A percentile compares a stretch with the other conserved stretches of the same genome.
Evolutionary conservation across 1,139 yeast species (phyloP).

Genomic region (Yamadazyma jaroonii): DNA sequence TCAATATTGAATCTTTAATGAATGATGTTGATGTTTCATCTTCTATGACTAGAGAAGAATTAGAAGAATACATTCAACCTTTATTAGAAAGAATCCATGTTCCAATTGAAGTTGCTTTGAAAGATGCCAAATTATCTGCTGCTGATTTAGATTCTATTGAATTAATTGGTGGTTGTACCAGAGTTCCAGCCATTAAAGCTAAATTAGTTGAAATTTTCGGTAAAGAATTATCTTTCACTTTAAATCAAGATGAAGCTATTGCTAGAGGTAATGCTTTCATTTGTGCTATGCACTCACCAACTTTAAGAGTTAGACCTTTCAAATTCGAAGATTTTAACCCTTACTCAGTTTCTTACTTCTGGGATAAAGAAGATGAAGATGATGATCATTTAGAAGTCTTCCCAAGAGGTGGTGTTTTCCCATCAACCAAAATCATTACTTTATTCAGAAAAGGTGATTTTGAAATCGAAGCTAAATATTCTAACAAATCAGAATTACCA

Average conservation of each 20-base stretch:
- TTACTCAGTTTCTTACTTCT: constrained; percentile 87
- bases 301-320: constrained; percentile 97
- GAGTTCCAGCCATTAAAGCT: constrained; percentile 91
- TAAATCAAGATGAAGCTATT: constrained; percentile 98
- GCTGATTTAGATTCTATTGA: constrained; percentile 87
- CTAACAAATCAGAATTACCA: constrained; percentile 72
- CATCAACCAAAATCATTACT: constrained; percentile 93
- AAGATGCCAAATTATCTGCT: constrained; percentile 68
- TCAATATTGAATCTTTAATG: constrained; percentile 95
- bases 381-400: constrained; percentile 93
- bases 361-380: constrained; percentile 94
- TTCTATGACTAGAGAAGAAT: constrained; percentile 83
- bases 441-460: constrained; percentile 90
- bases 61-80: constrained; percentile 86
- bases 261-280: constrained; percentile 99
- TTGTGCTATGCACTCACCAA: constrained; percentile 99
- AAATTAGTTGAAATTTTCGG: constrained; percentile 78
- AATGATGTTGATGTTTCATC: constrained; percentile 95
- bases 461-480: constrained; percentile 81
- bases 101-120: constrained; percentile 82
- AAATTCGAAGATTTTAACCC: constrained; percentile 95
- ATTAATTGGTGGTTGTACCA: constrained; percentile 96
- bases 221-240: constrained; percentile 86
- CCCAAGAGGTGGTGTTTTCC: constrained; percentile 92
- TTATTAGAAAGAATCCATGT: constrained; percentile 69